Conservation (phyloP, 1,139 yeast species). For the Debaryomycetaceae sp. region DNA sequence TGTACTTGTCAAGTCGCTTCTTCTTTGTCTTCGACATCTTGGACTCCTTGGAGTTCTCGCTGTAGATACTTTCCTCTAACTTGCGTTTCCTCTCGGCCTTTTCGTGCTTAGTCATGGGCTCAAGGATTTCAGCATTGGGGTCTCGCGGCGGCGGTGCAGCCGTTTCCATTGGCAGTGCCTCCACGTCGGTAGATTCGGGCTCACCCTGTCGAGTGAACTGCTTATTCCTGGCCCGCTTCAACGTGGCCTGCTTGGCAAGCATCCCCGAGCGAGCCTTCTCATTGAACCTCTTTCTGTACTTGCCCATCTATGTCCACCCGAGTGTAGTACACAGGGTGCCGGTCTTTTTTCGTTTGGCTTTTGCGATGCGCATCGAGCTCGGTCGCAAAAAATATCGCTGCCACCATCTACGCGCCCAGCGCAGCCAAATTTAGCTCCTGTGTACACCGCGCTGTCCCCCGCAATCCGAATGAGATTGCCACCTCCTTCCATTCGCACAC, state of each 20-base stretch:
- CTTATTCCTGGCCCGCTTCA: conserved; percentile 65
- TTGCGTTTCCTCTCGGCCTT: conserved; percentile 62
- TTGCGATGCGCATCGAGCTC: conserved; percentile 4
- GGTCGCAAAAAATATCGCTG: conserved; percentile 2
- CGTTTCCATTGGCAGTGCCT: too few species aligned
- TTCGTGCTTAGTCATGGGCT: conserved; percentile 51
- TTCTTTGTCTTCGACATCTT: conserved; percentile 71
- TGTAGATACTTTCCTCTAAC: conserved; percentile 52
- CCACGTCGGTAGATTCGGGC: conserved; percentile 23
- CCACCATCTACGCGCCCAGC: too few species aligned
- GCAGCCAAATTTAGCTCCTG: too few species aligned
- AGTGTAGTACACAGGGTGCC: background rate
- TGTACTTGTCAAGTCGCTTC: conserved; percentile 72
- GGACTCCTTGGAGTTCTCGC: conserved; percentile 54
- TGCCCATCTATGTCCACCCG: conserved; percentile 62
- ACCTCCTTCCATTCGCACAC: background rate
- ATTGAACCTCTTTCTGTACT: conserved; percentile 73
- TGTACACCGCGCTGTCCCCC: too few species aligned
- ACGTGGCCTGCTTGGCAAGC: conserved; percentile 73
- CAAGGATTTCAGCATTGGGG: conserved; percentile 58
- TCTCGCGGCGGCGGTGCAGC: conserved; percentile 31
- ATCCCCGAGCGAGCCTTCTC: conserved; percentile 85
- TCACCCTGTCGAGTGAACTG: conserved; percentile 50
- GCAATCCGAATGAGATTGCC: too few species aligned
- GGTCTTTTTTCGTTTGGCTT: background rate